Base-by-base conservation (phyloP, 2,329 filamentous ascomycete genomes). In the Byssoonygena ceratinophila region DNA sequence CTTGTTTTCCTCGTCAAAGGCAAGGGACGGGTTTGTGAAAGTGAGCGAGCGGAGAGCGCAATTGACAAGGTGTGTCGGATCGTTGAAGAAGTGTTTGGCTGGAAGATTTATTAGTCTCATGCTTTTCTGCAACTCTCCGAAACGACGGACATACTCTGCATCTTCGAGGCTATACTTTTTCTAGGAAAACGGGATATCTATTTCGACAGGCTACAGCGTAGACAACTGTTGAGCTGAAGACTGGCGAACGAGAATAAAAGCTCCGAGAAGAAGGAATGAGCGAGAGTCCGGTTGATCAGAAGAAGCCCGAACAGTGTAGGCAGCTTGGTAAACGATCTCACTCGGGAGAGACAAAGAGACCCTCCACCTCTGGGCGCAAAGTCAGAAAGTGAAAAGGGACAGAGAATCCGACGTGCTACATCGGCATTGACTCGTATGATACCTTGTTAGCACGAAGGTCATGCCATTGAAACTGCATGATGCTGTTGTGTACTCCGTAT, bases 51-150 rank as follows among this genome's bases (percentile, higher is more conserved):
- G 78, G 18, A 96, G 81, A 41, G 90, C 86, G 39, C 81, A 76
- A 64, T 80, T 77, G 66, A 96, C 87, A 48, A 96, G 80, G 63
- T 85, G 78, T 50, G 82, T 80, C 39, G 89, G 82, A 66, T 94
- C 85, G 68, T 88, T 82, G 74, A 95, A 81, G 75, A 96, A 95
- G 73, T 96, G 90, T 74, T 92, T 94, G 53, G 68, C 69, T 71
- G 51, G 9, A 23, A n/a, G 11, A 20, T 43, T 45, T 49, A 54
- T 58, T 22, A 55, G 54, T 23, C 16, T n/a, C 12, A 29, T 11
- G 3, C 14, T 44, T 27, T 34, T 3, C 18, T 22, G 44, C 34
- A 37, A 12, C n/a, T 9, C 39, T 29, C 48, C 36, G n/a, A 40
- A 18, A 52, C 34, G 27, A 32, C 25, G 16, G 16, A 58, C 58